Conservation (phyloP, 306 rosid species). For the Cucurbita moschata region DNA sequence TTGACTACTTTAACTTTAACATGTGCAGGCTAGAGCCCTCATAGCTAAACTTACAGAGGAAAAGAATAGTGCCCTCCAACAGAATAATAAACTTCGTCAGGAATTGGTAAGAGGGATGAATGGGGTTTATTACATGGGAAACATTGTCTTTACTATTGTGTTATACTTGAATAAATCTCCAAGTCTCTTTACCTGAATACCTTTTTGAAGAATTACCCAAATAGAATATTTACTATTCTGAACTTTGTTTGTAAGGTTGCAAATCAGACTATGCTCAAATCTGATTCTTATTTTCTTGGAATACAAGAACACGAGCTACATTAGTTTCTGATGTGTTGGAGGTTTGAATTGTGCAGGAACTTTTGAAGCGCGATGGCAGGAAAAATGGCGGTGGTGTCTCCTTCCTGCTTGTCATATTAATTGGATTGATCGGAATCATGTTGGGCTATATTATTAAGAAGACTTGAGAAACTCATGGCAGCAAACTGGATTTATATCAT, state of each 20-base stretch:
- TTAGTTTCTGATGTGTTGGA: neutral
- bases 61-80: constrained; percentile 51
- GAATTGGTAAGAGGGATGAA: constrained; percentile 53
- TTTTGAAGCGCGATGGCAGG: constrained; percentile 52
- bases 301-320: neutral
- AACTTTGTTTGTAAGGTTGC: neutral
- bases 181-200: neutral
- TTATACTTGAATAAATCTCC: neutral
- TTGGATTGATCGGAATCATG: constrained; percentile 6
- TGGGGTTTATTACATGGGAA: neutral
- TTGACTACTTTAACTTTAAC: neutral
- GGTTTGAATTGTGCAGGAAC: constrained; percentile 42
- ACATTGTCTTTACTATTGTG: neutral
- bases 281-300: neutral
- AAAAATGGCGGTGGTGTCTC: constrained; percentile 58
- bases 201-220: neutral
- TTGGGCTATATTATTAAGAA: constrained; percentile 6
- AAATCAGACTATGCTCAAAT: neutral
- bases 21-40: constrained; percentile 53
- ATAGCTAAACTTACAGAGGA: constrained; percentile 60
- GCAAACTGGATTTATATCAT: constrained; percentile 4
- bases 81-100: constrained; percentile 34
- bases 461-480: neutral
- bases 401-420: constrained; percentile 11
- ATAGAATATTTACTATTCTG: neutral